phyloP scores from a whole-genome alignment of 805 yeast species.

The Osmozyma mogii region DNA sequence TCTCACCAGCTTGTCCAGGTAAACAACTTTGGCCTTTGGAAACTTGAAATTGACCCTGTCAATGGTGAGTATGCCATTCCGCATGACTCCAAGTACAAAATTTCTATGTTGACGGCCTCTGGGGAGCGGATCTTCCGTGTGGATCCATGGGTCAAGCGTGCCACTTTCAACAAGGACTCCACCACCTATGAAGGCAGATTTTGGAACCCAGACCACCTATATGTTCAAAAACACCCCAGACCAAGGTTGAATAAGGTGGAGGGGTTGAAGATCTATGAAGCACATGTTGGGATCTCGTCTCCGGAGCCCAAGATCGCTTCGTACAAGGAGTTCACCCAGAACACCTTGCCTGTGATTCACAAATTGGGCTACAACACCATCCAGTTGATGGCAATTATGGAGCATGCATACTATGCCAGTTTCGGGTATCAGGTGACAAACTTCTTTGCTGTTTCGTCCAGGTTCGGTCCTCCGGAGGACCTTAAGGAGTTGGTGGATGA shows the following conservation, averaged over 20 bases:
- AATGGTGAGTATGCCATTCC: slow-evolving; percentile 58
- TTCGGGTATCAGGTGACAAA: slow-evolving; percentile 96
- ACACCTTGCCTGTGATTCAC: slow-evolving; percentile 76
- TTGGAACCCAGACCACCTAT: slow-evolving; percentile 69
- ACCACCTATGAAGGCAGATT: slow-evolving; percentile 74
- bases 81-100: slow-evolving; percentile 74
- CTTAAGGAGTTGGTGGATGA: slow-evolving; percentile 83
- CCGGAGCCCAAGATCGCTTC: slow-evolving; percentile 82
- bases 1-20: slow-evolving; percentile 44
- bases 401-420: slow-evolving; percentile 96
- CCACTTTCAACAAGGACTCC: slow-evolving; percentile 58
- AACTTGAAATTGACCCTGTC: slow-evolving; percentile 48
- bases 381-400: slow-evolving; percentile 98
- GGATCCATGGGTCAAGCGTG: slow-evolving; percentile 85
- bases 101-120: slow-evolving; percentile 53
- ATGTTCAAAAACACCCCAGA: slow-evolving; percentile 54
- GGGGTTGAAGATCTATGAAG: slow-evolving; percentile 77
- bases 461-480: slow-evolving; percentile 95
- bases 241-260: slow-evolving; percentile 42
- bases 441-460: slow-evolving; percentile 82
- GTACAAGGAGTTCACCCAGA: slow-evolving; percentile 74
- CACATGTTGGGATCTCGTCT: slow-evolving; percentile 91
- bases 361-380: slow-evolving; percentile 86
- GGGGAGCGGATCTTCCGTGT: slow-evolving; percentile 72
- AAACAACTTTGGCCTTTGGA: slow-evolving; percentile 69